A percentile compares a stretch with the other conserved stretches of the same genome.
Evolutionary conservation across 805 yeast species (phyloP).

Genomic region (Priceomyces castillae): DNA sequence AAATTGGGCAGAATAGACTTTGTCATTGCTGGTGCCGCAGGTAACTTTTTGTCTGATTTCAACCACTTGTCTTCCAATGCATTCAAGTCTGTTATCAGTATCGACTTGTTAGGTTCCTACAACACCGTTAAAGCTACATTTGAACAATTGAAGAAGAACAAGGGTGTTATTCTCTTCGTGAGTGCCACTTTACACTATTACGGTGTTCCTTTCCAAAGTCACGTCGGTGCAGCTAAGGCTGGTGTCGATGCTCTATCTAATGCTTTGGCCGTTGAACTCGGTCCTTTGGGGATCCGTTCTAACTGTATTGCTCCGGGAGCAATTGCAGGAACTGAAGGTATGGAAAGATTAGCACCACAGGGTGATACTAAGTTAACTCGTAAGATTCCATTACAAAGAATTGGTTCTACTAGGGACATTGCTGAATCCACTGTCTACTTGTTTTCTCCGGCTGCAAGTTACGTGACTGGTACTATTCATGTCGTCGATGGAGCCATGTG

Average conservation of each 20-base stretch:
- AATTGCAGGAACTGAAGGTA: conserved; percentile 84
- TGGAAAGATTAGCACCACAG: conserved; percentile 56
- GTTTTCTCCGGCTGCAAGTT: conserved; percentile 78
- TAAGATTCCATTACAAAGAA: conserved; percentile 62
- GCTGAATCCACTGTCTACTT: conserved; percentile 84
- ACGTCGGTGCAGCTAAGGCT: conserved; percentile 94
- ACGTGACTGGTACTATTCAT: conserved; percentile 70
- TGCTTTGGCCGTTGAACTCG: conserved; percentile 85
- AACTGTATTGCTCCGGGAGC: conserved; percentile 93
- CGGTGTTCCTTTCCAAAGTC: conserved; percentile 86
- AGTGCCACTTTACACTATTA: conserved; percentile 87
- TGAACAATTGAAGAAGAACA: conserved; percentile 58
- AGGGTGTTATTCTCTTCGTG: conserved; percentile 75
- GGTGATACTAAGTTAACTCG: conserved; percentile 35
- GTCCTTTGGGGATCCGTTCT: conserved; percentile 81
- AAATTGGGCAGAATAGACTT: conserved; percentile 77
- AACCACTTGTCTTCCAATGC: conserved; percentile 79
- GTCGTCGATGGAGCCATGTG: conserved; percentile 92
- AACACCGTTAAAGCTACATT: conserved; percentile 85
- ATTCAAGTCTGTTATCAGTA: conserved; percentile 81
- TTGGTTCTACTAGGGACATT: conserved; percentile 73
- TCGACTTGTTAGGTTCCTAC: conserved; percentile 84
- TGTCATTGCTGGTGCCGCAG: conserved; percentile 95
- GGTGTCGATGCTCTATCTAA: conserved; percentile 87
- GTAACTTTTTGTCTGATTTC: conserved; percentile 82